Evolutionary conservation across 2,329 filamentous ascomycete genomes (phyloP).

Genomic region (Aspergillus candidus): DNA sequence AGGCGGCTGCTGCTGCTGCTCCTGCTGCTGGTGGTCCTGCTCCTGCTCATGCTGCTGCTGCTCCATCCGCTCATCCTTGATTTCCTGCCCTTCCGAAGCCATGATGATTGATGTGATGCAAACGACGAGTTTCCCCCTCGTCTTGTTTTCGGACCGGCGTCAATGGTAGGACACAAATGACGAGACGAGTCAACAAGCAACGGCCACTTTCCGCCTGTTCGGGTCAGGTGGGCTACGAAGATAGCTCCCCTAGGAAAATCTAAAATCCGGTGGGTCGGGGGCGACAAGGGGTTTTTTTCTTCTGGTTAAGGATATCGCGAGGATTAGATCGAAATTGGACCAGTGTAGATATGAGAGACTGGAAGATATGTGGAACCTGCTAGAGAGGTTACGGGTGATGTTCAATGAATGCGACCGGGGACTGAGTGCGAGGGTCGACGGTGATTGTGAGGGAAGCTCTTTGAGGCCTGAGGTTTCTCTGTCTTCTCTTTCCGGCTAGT

Average conservation of each 20-base stretch:
- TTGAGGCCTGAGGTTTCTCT: too few species aligned
- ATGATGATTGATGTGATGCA: conserved; percentile 15
- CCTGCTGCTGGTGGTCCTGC: conserved; percentile 35
- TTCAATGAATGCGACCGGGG: too few species aligned
- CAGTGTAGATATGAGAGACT: background rate
- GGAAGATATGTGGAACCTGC: too few species aligned
- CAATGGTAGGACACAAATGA: conserved; percentile 3
- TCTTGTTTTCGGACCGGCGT: background rate
- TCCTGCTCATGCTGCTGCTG: conserved; percentile 28
- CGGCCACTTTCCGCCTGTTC: conserved; percentile 11
- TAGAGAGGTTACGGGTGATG: too few species aligned
- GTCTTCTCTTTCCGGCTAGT: too few species aligned
- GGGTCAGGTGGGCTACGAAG: conserved; percentile 9
- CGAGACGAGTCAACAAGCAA: conserved; percentile 13
- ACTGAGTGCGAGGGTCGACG: too few species aligned
- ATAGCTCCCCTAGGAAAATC: conserved; percentile 14
- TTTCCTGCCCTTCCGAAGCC: conserved; percentile 32
- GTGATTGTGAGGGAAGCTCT: too few species aligned
- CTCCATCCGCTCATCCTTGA: conserved; percentile 35
- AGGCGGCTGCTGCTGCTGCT: conserved; percentile 29
- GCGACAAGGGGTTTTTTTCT: too few species aligned
- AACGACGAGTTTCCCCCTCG: conserved; percentile 2
- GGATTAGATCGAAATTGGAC: too few species aligned
- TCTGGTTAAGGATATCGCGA: too few species aligned
- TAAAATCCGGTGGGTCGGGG: conserved; percentile 3